Conservation (phyloP, 305 asterid genomes). For the Fraxinus nigra region DNA sequence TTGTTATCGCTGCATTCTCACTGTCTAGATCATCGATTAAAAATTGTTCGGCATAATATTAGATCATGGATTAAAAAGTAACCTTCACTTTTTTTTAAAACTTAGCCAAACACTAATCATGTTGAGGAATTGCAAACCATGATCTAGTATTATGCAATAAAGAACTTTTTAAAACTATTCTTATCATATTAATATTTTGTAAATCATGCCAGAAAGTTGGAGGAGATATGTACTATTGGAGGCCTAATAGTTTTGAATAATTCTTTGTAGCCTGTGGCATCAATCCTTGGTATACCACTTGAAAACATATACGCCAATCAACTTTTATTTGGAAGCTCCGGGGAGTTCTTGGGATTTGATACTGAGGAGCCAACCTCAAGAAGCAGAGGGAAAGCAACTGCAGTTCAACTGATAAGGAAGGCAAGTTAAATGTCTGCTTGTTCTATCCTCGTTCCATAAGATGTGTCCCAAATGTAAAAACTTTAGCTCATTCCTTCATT, state of each 20-base stretch:
- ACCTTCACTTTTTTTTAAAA: neutral
- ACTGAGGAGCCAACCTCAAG: slow-evolving; percentile 82
- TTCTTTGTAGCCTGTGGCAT: slow-evolving; percentile 65
- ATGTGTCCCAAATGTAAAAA: neutral
- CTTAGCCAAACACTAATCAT: neutral
- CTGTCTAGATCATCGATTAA: neutral
- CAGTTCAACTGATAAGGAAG: slow-evolving; percentile 77
- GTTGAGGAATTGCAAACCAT: neutral
- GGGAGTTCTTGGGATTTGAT: slow-evolving; percentile 79
- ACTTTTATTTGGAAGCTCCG: slow-evolving; percentile 67
- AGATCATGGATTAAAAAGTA: neutral
- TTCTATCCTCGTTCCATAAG: neutral
- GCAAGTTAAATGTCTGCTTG: slow-evolving; percentile 30
- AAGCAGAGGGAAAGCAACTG: slow-evolving; percentile 89
- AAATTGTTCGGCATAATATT: too few relatives aligned
- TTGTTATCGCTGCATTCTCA: neutral
- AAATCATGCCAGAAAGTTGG: neutral
- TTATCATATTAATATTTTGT: neutral
- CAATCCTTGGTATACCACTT: slow-evolving; percentile 69
- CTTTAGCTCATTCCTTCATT: neutral
- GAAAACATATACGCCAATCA: slow-evolving; percentile 76
- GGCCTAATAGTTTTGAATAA: slow-evolving; percentile 14
- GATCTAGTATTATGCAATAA: neutral
- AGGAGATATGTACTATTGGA: neutral
- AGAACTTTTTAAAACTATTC: neutral